Base-by-base conservation (phyloP, 129 eudicot species). In the Oenanthe sinensis region DNA sequence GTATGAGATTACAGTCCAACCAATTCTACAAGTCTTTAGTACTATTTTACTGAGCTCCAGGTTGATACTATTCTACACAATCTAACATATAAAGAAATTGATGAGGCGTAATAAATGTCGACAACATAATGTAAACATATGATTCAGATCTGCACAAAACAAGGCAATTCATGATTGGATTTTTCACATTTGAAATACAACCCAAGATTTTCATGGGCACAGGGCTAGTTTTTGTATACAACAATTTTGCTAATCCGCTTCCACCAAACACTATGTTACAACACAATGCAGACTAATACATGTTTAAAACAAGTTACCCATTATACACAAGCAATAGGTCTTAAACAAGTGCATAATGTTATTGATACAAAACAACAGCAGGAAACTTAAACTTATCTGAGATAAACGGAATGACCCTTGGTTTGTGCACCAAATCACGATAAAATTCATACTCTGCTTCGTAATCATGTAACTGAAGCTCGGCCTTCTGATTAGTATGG, bases 361-460 rank as follows among this genome's bases (percentile, higher is more conserved):
- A 95, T 77, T 83, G 95, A 84, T 96, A 86, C 47, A 96, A 82
- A 63, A 84, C 86, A 79, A 92, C 89, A 74, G 80, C 88, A 85
- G 99, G 99, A 77, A 92, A 88, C 97, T 86, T 77, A 78, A 92
- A 92, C 88, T 85, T 85, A 67, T 86, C 92, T 28, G 97, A 87
- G 49, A 96, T 42, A 77, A 90, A 96, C 1, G 97, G 99, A 12
- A 96, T 77, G 47, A 80, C 87, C 75, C 83, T 79, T 5, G 92
- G 95, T 76, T 88, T 85, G 62, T 82, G 87, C 65, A 85, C 85
- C 87, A 96, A 85, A 92, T 90, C 96, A 17, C 45, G 85, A 77
- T 95, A 95, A 81, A 92, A 81, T 60, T 92, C 96, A 71, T 95
- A 96, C 82, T 96, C 99, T 3, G 99, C 96, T 70, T 87, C 79